These are phyloP conservation scores for Colletotrichum tamarilloi DNA, from an alignment of 2,329 filamentous ascomycete genomes.

Conservation along the genomic window DNA sequence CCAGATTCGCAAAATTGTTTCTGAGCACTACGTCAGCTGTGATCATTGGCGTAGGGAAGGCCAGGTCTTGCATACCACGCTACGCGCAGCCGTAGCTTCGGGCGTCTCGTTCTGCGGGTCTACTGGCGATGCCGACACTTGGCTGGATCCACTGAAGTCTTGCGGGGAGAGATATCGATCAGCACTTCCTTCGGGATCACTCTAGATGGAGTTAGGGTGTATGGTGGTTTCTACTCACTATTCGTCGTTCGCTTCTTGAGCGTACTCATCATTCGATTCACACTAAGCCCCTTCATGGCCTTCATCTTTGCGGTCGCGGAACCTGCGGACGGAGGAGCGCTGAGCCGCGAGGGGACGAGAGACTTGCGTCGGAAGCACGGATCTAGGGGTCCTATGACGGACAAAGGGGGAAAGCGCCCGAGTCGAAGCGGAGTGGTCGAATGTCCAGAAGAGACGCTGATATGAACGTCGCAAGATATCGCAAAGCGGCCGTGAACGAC, in stretches of 20 bases:
- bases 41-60: slow-evolving; percentile 17
- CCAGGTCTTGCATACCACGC: slow-evolving; percentile 66
- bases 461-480: background rate
- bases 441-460: background rate
- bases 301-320: slow-evolving; percentile 46
- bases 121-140: slow-evolving; percentile 34
- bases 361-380: background rate
- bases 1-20: slow-evolving; percentile 85
- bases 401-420: background rate
- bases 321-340: background rate
- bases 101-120: slow-evolving; percentile 65
- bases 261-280: slow-evolving; percentile 67
- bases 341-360: background rate
- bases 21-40: slow-evolving; percentile 55
- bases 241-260: slow-evolving; percentile 58
- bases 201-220: background rate
- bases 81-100: slow-evolving; percentile 73
- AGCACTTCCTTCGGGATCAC: slow-evolving; percentile 24
- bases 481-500: background rate
- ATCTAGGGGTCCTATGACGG: background rate
- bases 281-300: slow-evolving; percentile 63
- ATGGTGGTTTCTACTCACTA: slow-evolving; percentile 17
- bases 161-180: slow-evolving; percentile 25
- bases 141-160: slow-evolving; percentile 35
- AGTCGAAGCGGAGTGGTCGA: background rate